Percentiles rank a stretch among this genome's conserved stretches.
phyloP scores from a whole-genome alignment of 2,329 filamentous ascomycete genomes.

The Zasmidium citrigriseum region DNA sequence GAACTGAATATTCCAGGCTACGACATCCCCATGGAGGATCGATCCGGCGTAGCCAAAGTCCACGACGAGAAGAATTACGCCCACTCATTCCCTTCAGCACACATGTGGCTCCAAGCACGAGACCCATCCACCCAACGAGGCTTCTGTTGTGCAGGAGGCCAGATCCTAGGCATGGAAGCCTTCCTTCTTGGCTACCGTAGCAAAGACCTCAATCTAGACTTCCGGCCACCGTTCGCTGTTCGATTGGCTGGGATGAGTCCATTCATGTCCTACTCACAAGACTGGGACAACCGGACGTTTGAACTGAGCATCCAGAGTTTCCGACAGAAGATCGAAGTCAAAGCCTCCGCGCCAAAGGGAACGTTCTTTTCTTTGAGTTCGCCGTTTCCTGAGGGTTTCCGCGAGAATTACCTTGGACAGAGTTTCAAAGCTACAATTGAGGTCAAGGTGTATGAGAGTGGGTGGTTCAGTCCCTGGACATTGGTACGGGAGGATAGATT shows the following conservation, averaged over 20 bases:
- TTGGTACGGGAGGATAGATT: conserved; percentile 43
- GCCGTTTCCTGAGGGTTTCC: conserved; percentile 50
- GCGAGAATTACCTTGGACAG: conserved; percentile 47
- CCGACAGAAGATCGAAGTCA: conserved; percentile 43
- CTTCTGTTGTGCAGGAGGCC: conserved; percentile 41
- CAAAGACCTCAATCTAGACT: conserved; percentile 40
- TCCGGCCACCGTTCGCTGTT: conserved; percentile 48
- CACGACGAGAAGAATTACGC: conserved; percentile 58
- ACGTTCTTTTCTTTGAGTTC: conserved; percentile 49
- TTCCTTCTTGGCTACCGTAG: conserved; percentile 51
- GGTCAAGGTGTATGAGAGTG: conserved; percentile 43
- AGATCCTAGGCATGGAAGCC: conserved; percentile 45
- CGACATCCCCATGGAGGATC: conserved; percentile 28
- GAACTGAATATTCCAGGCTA: conserved; percentile 39
- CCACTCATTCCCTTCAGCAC: conserved; percentile 46
- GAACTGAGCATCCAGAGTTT: conserved; percentile 41
- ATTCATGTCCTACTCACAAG: conserved; percentile 43
- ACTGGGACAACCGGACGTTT: conserved; percentile 45
- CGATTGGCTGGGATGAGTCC: conserved; percentile 40
- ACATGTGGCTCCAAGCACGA: conserved; percentile 44
- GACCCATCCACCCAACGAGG: conserved; percentile 23
- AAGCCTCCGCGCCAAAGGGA: conserved; percentile 42
- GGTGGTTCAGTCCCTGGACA: conserved; percentile 43
- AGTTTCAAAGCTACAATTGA: conserved; percentile 50
- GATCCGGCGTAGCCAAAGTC: conserved; percentile 39